Base-by-base conservation (phyloP, 2,329 filamentous ascomycete species). In the Monosporascus sp. region DNA sequence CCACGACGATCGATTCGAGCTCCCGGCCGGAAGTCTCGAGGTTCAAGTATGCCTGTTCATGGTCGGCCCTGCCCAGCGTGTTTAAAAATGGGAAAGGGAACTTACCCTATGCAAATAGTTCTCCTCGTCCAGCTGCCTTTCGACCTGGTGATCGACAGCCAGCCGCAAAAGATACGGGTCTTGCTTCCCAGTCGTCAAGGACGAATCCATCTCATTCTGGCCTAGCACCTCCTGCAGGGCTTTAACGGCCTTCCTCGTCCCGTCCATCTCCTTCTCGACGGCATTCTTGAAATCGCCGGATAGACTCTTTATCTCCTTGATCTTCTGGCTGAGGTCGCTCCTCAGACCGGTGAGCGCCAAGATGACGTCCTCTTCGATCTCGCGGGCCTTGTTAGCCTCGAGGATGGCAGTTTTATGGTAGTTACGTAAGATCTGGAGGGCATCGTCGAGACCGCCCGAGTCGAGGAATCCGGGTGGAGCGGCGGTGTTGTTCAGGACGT, bases 281-380 rank as follows among this genome's bases (percentile, higher is more conserved):
- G 87, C 89, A 68, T 96, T 99, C 74, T 96, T 96, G 74, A 99
- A 99, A 70, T 99, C 94, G 17, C 91, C 89, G 6, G 91, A 89
- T 17, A 99, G 77, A 61, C 85, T 87, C 74, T 96, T 96, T 75
- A 99, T 99, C 73, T 99, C 94, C 72, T 97, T 99, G 71, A 96
- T 96, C 76, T 99, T 99, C 69, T 95, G 91, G 57, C 88, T 88
- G 19, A 99, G 77, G 70, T 99, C 94, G 65, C 86, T 92, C 54
- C 94, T 80, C 51, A 99, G 76, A 1, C 91, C 91, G 2, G 87
- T 91, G 52, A 99, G 77, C 50, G 93, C 91, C 49, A 90, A 78
- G 59, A 97, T 91, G 47, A 99, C 91, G 66, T 97, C 93, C 57
- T 86, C 86, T 68, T 97, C 91, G 53, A 97, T 92, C 58, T 96